These are phyloP conservation scores for Kwoniella dendrophila DNA, from an alignment of 768 basidiomycete species.

Conservation along the genomic window DNA sequence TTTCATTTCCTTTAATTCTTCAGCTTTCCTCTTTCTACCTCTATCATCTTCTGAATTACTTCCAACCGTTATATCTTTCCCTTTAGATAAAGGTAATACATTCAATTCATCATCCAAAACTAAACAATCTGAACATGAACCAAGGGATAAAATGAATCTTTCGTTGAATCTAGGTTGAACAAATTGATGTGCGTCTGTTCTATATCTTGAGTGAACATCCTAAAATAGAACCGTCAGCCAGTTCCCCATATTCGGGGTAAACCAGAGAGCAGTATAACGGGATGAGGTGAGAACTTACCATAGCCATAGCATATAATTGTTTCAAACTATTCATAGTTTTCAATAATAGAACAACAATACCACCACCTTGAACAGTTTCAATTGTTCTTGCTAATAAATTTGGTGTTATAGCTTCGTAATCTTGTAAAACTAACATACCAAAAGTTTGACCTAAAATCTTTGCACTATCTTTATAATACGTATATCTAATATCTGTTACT, in stretches of 20 bases:
- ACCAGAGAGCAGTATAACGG: background rate
- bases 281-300: slow-evolving; percentile 57
- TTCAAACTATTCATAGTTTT: slow-evolving; percentile 93
- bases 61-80: slow-evolving; percentile 82
- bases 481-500: slow-evolving; percentile 98
- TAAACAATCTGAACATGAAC: slow-evolving; percentile 87
- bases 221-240: slow-evolving; percentile 50
- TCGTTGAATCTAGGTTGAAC: slow-evolving; percentile 88
- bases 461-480: slow-evolving; percentile 95
- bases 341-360: slow-evolving; percentile 75
- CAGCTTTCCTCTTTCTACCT: slow-evolving; percentile 63
- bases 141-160: slow-evolving; percentile 95
- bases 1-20: slow-evolving; percentile 73
- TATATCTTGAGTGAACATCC: slow-evolving; percentile 95
- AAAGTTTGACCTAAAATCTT: slow-evolving; percentile 97
- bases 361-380: slow-evolving; percentile 95
- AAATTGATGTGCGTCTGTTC: slow-evolving; percentile 81
- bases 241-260: background rate
- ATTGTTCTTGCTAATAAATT: slow-evolving; percentile 95
- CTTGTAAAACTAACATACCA: slow-evolving; percentile 95
- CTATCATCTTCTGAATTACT: slow-evolving; percentile 59
- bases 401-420: slow-evolving; percentile 97
- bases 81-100: slow-evolving; percentile 90
- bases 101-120: slow-evolving; percentile 97
- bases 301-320: slow-evolving; percentile 89